phyloP scores from a whole-genome alignment of 306 rosid genomes.

The Betula pendula region DNA sequence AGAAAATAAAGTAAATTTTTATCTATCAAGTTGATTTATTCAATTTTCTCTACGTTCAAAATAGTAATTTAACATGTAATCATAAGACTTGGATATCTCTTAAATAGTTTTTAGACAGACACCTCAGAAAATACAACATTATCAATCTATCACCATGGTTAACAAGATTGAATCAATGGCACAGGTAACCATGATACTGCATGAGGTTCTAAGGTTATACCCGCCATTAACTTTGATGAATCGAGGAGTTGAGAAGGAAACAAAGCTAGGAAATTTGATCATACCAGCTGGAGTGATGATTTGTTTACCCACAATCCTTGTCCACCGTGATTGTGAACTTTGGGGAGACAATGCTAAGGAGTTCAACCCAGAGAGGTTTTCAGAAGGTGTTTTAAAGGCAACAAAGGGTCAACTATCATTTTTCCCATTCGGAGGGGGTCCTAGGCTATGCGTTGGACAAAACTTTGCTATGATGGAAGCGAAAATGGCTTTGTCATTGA shows the following conservation, averaged over 20 bases:
- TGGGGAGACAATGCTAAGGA: conserved; percentile 50
- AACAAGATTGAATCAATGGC: not conserved
- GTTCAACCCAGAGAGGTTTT: conserved; percentile 46
- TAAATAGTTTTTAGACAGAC: too few relatives aligned
- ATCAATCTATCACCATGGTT: too few relatives aligned
- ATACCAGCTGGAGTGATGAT: conserved; percentile 34
- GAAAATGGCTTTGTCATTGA: conserved; percentile 37
- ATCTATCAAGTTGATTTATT: not conserved
- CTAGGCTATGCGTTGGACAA: conserved; percentile 48
- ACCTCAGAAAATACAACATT: too few relatives aligned
- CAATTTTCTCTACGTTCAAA: not conserved
- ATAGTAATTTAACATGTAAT: not conserved
- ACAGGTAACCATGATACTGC: conserved; percentile 59
- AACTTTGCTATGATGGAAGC: conserved; percentile 46
- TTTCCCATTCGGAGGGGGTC: conserved; percentile 46
- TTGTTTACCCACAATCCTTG: not conserved
- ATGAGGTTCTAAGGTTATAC: conserved; percentile 66
- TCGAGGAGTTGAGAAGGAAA: conserved; percentile 15
- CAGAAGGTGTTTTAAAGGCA: conserved; percentile 37
- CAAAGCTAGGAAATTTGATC: conserved; percentile 31
- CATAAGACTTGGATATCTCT: not conserved
- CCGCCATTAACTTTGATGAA: conserved; percentile 6
- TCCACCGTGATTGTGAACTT: conserved; percentile 31
- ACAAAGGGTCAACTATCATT: conserved; percentile 24
- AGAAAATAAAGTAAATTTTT: too few relatives aligned